phyloP scores from a whole-genome alignment of 2,329 filamentous ascomycete genomes.

The Scedosporium apiospermum region DNA sequence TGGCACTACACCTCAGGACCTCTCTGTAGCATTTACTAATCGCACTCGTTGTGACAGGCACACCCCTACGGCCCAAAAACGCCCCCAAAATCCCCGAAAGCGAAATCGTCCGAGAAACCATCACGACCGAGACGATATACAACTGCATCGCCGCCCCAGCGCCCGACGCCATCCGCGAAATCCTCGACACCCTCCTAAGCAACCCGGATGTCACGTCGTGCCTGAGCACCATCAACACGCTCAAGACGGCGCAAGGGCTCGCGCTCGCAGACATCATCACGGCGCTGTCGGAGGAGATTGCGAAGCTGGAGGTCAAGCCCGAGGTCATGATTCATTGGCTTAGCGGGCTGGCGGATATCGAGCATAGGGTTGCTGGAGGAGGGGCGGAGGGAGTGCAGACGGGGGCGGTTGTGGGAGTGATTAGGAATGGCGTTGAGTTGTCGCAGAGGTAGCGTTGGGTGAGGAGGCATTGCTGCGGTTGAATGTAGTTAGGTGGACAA shows the following conservation, averaged over 20 bases:
- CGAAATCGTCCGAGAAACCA: conserved; percentile 61
- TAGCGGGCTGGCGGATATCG: conserved; percentile 82
- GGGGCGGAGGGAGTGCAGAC: conserved; percentile 85
- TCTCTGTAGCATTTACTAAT: not conserved
- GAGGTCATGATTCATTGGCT: conserved; percentile 89
- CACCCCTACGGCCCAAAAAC: conserved; percentile 53
- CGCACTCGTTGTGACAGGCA: conserved; percentile 34
- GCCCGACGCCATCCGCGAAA: conserved; percentile 76
- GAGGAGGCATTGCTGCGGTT: not conserved
- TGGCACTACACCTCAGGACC: not conserved
- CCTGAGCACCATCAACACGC: conserved; percentile 73
- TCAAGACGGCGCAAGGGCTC: conserved; percentile 78
- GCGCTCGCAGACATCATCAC: conserved; percentile 92
- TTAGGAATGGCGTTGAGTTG: conserved; percentile 78
- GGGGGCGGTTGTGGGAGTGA: conserved; percentile 81
- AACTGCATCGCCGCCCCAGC: conserved; percentile 95
- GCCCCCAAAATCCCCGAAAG: conserved; percentile 50
- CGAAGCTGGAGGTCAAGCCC: conserved; percentile 71
- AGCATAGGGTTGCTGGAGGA: conserved; percentile 82
- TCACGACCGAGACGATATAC: conserved; percentile 92
- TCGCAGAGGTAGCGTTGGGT: not conserved
- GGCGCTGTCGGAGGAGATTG: conserved; percentile 71
- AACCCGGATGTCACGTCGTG: conserved; percentile 86
- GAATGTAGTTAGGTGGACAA: no score
- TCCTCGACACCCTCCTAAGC: conserved; percentile 71